Evolutionary conservation across 805 yeast species (phyloP).

Genomic region (Yarrowia yakushimensis): DNA sequence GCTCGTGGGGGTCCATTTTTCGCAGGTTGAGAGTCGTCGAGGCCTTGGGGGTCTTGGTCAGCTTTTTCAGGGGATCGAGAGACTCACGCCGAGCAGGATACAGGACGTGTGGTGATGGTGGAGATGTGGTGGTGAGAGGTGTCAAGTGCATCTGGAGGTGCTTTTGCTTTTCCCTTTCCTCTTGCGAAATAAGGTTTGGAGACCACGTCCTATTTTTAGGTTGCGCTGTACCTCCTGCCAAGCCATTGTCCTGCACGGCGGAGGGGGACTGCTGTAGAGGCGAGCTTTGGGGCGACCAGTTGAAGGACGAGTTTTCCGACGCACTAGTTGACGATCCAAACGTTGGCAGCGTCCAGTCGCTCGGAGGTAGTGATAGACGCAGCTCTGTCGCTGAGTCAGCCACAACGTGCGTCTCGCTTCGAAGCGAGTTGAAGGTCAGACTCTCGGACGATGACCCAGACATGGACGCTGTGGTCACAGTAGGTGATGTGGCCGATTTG

Average conservation of each 20-base stretch:
- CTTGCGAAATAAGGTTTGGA: neutral
- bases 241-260: neutral
- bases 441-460: neutral
- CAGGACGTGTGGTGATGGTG: neutral
- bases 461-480: neutral
- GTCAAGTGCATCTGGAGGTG: neutral
- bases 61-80: neutral
- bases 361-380: neutral
- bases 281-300: neutral
- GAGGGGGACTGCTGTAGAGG: neutral
- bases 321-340: neutral
- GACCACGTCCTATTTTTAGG: constrained; percentile 3
- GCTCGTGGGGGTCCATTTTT: neutral
- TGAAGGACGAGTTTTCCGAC: neutral
- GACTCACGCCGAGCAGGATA: neutral
- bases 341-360: neutral
- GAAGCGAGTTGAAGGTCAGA: neutral
- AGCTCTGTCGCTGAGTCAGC: neutral
- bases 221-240: constrained; percentile 7
- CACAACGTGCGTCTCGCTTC: neutral
- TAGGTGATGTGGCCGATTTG: neutral
- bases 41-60: neutral
- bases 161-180: constrained; percentile 12
- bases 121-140: neutral
- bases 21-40: neutral